These are phyloP conservation scores for Nannizziopsis barbatae DNA, from an alignment of 2,329 filamentous ascomycete species.

Conservation along the genomic window DNA sequence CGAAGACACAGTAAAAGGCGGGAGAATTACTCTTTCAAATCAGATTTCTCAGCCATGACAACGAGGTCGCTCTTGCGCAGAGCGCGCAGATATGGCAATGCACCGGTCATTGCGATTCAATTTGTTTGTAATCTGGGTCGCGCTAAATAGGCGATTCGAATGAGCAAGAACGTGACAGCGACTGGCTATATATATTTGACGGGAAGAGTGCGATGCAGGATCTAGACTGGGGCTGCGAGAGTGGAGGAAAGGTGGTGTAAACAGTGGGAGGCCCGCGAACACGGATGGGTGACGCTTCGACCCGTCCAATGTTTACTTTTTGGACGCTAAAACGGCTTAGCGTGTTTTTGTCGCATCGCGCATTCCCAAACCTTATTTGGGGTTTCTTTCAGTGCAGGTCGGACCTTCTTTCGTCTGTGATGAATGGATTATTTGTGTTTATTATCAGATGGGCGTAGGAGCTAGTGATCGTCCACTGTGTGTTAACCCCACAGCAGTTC, in stretches of 20 bases:
- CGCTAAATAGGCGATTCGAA: constrained; percentile 39
- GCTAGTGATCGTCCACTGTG: too few species aligned
- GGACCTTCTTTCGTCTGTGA: too few species aligned
- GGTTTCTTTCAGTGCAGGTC: too few species aligned
- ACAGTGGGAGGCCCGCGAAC: neutral
- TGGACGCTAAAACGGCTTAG: neutral
- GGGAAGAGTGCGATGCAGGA: constrained; percentile 2
- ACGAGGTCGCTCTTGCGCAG: constrained; percentile 73
- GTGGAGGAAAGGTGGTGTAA: neutral
- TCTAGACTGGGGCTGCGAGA: constrained; percentile 9
- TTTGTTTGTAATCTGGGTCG: constrained; percentile 30
- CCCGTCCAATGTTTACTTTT: neutral
- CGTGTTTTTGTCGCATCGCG: too few species aligned
- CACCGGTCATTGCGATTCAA: constrained; percentile 47
- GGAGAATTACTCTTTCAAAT: constrained; percentile 54
- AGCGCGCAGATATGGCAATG: constrained; percentile 62
- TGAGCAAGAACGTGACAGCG: neutral
- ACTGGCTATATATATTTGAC: constrained; percentile 9
- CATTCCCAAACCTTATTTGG: neutral
- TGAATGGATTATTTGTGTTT: too few species aligned
- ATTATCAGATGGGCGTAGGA: too few species aligned
- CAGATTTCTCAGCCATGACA: constrained; percentile 60
- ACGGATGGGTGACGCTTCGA: neutral
- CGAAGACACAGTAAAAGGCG: neutral
- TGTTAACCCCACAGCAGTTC: too few species aligned